Percentiles rank a stretch among this genome's conserved stretches.
phyloP scores from a whole-genome alignment of 176 grass and related monocot species.

The Aegilops bicornis region DNA sequence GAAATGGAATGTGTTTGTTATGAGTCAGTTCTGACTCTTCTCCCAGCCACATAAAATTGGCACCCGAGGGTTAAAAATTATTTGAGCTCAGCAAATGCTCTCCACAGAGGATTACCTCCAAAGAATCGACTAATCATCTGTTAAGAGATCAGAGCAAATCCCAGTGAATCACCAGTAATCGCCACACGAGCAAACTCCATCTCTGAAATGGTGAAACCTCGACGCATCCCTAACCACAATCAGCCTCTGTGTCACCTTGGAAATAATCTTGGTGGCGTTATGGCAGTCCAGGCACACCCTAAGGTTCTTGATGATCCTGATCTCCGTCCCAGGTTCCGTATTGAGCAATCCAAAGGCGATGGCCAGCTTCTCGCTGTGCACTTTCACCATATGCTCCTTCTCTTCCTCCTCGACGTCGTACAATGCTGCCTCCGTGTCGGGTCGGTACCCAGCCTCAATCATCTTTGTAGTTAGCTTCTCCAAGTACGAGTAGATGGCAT shows the following conservation, averaged over 20 bases:
- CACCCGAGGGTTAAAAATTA: neutral
- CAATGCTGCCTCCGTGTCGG: slow-evolving; percentile 52
- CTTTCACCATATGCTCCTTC: slow-evolving; percentile 51
- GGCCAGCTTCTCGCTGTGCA: slow-evolving; percentile 53
- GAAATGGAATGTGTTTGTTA: neutral
- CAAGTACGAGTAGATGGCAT: slow-evolving; percentile 43
- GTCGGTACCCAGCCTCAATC: slow-evolving; percentile 57
- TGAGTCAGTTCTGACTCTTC: neutral
- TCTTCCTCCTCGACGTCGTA: slow-evolving; percentile 70
- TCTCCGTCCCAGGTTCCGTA: slow-evolving; percentile 49
- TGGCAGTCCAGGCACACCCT: slow-evolving; percentile 70
- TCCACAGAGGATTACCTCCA: neutral
- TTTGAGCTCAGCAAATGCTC: neutral
- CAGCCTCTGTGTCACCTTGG: slow-evolving; percentile 52
- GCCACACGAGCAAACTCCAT: slow-evolving; percentile 55
- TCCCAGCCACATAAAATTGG: neutral
- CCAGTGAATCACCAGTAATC: slow-evolving; percentile 52
- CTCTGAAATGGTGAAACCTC: slow-evolving; percentile 47
- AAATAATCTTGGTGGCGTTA: slow-evolving; percentile 56
- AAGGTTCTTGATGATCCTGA: slow-evolving; percentile 77
- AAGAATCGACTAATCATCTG: slow-evolving; percentile 4
- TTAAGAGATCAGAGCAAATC: neutral
- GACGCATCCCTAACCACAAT: slow-evolving; percentile 66
- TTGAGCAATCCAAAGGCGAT: slow-evolving; percentile 51
- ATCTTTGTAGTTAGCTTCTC: slow-evolving; percentile 55